phyloP scores from a whole-genome alignment of 2,329 filamentous ascomycete species.

The Apiospora phragmitis region DNA sequence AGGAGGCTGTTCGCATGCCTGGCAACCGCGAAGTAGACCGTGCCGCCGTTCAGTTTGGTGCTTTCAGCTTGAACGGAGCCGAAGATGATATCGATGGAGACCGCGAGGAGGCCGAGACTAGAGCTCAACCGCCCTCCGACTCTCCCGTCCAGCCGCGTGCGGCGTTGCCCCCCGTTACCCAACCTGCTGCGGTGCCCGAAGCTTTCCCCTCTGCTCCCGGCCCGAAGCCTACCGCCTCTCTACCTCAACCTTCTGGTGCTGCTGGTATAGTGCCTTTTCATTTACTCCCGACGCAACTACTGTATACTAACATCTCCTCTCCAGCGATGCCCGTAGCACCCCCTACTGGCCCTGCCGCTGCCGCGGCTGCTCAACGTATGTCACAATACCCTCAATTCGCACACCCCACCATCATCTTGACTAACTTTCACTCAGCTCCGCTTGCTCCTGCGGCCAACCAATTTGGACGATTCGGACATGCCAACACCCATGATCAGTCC shows the following conservation, averaged over 20 bases:
- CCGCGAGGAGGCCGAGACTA: conserved; percentile 91
- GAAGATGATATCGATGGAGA: conserved; percentile 92
- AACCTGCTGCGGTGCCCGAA: conserved; percentile 56
- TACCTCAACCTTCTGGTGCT: conserved; percentile 37
- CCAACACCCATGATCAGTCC: conserved; percentile 60
- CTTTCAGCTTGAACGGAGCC: conserved; percentile 82
- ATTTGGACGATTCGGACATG: conserved; percentile 69
- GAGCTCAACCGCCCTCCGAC: conserved; percentile 88
- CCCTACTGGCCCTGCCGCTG: conserved; percentile 27
- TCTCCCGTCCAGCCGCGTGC: conserved; percentile 87
- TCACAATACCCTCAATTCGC: conserved; percentile 31
- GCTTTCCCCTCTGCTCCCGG: conserved; percentile 44
- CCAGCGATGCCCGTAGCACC: conserved; percentile 30
- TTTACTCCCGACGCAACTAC: conserved; percentile 3
- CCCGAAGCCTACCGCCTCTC: conserved; percentile 54
- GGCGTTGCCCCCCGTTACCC: conserved; percentile 73
- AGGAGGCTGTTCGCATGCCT: conserved; percentile 97
- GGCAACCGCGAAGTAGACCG: conserved; percentile 94
- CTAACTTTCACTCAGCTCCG: conserved; percentile 41
- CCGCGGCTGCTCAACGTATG: conserved; percentile 29
- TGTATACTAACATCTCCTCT: conserved; percentile 24
- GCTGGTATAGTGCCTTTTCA: conserved; percentile 28
- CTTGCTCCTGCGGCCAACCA: conserved; percentile 59
- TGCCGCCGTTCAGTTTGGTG: conserved; percentile 92
- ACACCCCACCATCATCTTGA: conserved; percentile 26